phyloP scores from a whole-genome alignment of 345 rosid species.

The Lagerstroemia speciosa region DNA sequence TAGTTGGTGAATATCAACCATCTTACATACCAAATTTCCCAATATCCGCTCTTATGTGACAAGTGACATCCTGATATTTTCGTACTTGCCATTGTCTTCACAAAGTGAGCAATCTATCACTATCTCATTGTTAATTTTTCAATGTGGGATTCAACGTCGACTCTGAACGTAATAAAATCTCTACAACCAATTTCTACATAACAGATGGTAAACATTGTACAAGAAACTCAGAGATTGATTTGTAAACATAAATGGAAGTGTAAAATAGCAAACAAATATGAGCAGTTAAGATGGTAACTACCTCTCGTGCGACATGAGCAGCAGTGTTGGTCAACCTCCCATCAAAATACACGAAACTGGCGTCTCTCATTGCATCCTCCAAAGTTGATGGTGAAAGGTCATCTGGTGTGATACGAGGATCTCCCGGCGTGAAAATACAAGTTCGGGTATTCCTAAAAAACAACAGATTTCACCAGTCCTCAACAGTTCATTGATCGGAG shows the following conservation, averaged over 20 bases:
- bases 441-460: slow-evolving; percentile 83
- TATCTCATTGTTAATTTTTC: too few relatives aligned
- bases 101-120: not conserved
- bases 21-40: too few relatives aligned
- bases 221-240: not conserved
- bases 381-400: slow-evolving; percentile 45
- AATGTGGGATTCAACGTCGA: too few relatives aligned
- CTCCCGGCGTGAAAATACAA: slow-evolving; percentile 80
- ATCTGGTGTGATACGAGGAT: slow-evolving; percentile 55
- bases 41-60: too few relatives aligned
- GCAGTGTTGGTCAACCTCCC: slow-evolving; percentile 63
- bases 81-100: slow-evolving; percentile 24
- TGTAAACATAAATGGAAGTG: not conserved
- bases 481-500: not conserved
- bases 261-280: not conserved
- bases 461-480: not conserved
- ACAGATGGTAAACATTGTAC: not conserved
- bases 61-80: too few relatives aligned
- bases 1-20: too few relatives aligned
- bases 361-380: slow-evolving; percentile 50
- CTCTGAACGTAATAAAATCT: too few relatives aligned
- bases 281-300: slow-evolving; percentile 4
- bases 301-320: slow-evolving; percentile 59
- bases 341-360: slow-evolving; percentile 58
- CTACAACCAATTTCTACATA: too few relatives aligned